A percentile compares a stretch with the other conserved stretches of the same genome.
Conservation (phyloP, 768 basidiomycete genomes). For the Serendipita sp. region DNA sequence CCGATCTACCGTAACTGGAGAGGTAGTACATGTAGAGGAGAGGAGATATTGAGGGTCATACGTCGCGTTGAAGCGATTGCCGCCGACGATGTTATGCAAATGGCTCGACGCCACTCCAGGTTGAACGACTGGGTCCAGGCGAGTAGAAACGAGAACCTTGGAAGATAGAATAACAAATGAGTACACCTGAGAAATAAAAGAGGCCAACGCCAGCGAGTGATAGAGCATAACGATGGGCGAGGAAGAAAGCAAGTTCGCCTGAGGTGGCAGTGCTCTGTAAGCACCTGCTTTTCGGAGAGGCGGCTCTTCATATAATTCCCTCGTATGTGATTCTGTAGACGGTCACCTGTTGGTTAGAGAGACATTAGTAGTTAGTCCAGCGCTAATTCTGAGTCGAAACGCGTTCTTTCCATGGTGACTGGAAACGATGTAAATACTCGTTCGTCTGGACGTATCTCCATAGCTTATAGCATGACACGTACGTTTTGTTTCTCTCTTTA, state of each 20-base stretch:
- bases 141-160: not conserved
- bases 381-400: too few species aligned
- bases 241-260: not conserved
- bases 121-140: constrained; percentile 21
- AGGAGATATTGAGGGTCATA: not conserved
- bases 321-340: too few species aligned
- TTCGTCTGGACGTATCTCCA: too few species aligned
- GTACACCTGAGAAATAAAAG: constrained; percentile 10
- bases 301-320: too few species aligned
- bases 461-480: too few species aligned
- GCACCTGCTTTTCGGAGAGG: too few species aligned
- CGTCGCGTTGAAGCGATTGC: constrained; percentile 14
- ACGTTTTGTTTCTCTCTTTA: too few species aligned
- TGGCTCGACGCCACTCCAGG: constrained; percentile 15
- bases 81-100: constrained; percentile 19
- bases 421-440: too few species aligned
- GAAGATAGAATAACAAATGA: not conserved
- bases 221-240: not conserved
- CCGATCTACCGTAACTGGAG: not conserved
- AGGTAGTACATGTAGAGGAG: constrained; percentile 3
- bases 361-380: too few species aligned
- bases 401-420: too few species aligned
- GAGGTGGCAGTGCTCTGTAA: too few species aligned
- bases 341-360: too few species aligned
- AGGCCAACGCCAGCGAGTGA: not conserved